phyloP scores from a whole-genome alignment of 768 basidiomycete species.

The Amyloporia xantha region DNA sequence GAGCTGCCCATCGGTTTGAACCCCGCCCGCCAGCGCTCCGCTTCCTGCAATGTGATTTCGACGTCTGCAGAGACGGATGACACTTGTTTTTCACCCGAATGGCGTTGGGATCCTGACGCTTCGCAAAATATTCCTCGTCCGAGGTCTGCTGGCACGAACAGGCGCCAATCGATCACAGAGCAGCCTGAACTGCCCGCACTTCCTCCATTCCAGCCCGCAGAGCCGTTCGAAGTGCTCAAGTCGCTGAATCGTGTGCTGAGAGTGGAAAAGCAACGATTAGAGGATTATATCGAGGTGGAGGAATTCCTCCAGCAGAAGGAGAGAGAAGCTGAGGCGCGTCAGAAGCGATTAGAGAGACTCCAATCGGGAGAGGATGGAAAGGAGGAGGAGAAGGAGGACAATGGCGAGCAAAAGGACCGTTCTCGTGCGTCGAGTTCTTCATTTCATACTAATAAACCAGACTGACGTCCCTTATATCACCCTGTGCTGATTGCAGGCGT shows the following conservation, averaged over 20 bases:
- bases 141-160: not conserved
- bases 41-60: not conserved
- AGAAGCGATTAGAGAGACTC: not conserved
- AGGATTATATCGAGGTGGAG: conserved; percentile 17
- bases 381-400: not conserved
- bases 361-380: not conserved
- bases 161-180: not conserved
- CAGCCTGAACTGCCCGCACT: conserved; percentile 8
- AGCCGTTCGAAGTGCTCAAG: conserved; percentile 8
- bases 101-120: too few species aligned
- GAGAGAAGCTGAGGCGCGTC: not conserved
- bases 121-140: not conserved
- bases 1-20: conserved; percentile 6
- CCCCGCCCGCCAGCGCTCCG: not conserved
- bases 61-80: not conserved
- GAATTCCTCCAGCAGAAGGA: conserved; percentile 7
- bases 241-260: conserved; percentile 7
- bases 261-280: conserved; percentile 10
- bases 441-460: not conserved
- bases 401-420: not conserved
- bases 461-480: not conserved
- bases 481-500: conserved; percentile 25
- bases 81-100: too few species aligned
- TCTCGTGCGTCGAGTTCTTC: not conserved
- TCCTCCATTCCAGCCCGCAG: conserved; percentile 8